Evolutionary conservation across 305 asterid species (phyloP), one percentile per base, ranked within the genome.

Genomic region (Fraxinus angustifolia): DNA sequence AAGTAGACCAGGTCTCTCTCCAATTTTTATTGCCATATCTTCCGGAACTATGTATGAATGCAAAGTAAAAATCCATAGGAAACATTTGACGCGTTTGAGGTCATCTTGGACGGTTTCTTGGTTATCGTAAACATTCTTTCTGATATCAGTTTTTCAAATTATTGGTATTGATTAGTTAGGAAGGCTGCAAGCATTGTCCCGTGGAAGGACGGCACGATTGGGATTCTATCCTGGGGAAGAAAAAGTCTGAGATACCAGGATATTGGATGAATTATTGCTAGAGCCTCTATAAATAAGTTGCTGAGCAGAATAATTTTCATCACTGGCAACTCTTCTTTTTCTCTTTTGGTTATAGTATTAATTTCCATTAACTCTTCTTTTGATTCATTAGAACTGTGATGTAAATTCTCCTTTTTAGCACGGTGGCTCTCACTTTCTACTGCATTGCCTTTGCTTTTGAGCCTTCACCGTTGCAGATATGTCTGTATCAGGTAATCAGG

Each of bases 371-470:
- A 60, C 30, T n/a, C 11, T 53, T 53, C 65, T 53, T 19, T 21
- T 10, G 5, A 21, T 8, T 62, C 2, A 23, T 62, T 11, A 23
- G 5, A 62, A 81, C 76, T 77, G 84, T 42, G 8, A 75, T 75
- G 10, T 50, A 12, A 0, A 11, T 78, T 45, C 34, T 23, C 5
- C 72, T 8, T 8, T 23, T 23, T 62, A 14, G 71, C 33, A 77
- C 65, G 38, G 4, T 81, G 3, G 77, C 77, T 23, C 80, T 81
- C 11, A 31, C 31, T 76, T 67, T 81, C 34, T 72, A 60, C 40
- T 68, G 73, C 72, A 21, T 68, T 33, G n/a, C 81, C 28, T 68
- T 48, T 16, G 84, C 81, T 8, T 81, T 81, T 16, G 84, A 81
- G 81, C 81, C 78, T 21, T 76, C 65, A 23, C 81, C 81, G 36